A percentile compares a stretch with the other conserved stretches of the same genome.
Conservation (phyloP, 2,329 filamentous ascomycete genomes). For the Arthrobotrys entomopaga region DNA sequence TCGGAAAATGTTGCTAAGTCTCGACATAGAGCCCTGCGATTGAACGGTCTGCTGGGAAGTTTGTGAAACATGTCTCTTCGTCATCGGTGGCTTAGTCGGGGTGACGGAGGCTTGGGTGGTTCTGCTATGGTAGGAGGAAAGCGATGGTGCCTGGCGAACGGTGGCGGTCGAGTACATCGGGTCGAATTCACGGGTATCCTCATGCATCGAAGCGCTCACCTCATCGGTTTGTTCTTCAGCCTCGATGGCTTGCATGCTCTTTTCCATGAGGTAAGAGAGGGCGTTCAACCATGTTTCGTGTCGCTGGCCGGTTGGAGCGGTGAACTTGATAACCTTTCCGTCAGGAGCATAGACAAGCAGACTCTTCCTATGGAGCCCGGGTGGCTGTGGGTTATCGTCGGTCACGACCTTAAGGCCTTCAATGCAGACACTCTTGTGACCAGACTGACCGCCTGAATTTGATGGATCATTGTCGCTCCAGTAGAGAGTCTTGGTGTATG, state of each 20-base stretch:
- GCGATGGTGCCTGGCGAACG: conserved; percentile 70
- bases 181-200: conserved; percentile 83
- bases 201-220: conserved; percentile 60
- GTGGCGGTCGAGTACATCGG: conserved; percentile 66
- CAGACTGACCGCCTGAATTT: conserved; percentile 74
- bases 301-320: conserved; percentile 88
- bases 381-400: conserved; percentile 94
- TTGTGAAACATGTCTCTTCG: conserved; percentile 50
- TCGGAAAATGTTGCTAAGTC: conserved; percentile 72
- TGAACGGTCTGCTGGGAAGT: conserved; percentile 58
- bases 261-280: conserved; percentile 87
- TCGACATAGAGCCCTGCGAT: conserved; percentile 66
- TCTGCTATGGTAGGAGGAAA: conserved; percentile 83
- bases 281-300: conserved; percentile 99
- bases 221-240: conserved; percentile 66
- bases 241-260: conserved; percentile 70
- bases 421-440: conserved; percentile 89
- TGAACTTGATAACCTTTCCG: conserved; percentile 90
- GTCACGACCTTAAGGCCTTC: conserved; percentile 90
- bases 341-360: conserved; percentile 83
- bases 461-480: conserved; percentile 94
- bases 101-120: conserved; percentile 70
- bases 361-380: conserved; percentile 93
- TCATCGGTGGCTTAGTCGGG: conserved; percentile 64
- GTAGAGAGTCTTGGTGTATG: conserved; percentile 94